These are phyloP conservation scores for Lactarius tabidus DNA, from an alignment of 768 basidiomycete genomes.

Conservation along the genomic window DNA sequence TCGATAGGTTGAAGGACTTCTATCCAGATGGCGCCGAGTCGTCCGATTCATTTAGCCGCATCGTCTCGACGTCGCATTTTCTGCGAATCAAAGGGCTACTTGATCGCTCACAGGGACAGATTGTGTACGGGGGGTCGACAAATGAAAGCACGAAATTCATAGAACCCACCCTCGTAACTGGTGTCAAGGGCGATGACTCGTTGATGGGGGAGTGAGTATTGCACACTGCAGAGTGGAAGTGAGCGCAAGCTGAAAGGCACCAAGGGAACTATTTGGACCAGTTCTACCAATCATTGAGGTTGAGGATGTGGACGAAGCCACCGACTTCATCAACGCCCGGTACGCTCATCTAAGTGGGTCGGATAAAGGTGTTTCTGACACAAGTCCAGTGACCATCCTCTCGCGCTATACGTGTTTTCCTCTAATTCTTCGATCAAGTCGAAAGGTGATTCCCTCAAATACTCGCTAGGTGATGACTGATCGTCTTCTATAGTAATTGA, in stretches of 20 bases:
- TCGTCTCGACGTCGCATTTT: conserved; percentile 53
- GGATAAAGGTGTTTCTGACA: background rate
- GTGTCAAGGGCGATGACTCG: conserved; percentile 59
- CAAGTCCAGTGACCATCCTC: conserved; percentile 57
- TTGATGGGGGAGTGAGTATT: conserved; percentile 68
- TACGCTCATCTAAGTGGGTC: conserved; percentile 24
- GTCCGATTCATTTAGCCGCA: conserved; percentile 45
- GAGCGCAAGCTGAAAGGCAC: background rate
- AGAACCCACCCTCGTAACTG: conserved; percentile 66
- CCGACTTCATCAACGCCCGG: conserved; percentile 61
- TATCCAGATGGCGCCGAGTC: conserved; percentile 45
- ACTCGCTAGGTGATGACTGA: no score
- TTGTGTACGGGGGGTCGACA: conserved; percentile 61
- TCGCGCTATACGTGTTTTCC: conserved; percentile 76
- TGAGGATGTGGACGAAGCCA: conserved; percentile 64
- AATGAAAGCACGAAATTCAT: conserved; percentile 57
- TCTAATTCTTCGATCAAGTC: conserved; percentile 52
- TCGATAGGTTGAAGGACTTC: conserved; percentile 48
- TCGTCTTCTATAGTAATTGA: conserved; percentile 47
- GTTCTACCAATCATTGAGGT: conserved; percentile 72
- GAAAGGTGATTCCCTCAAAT: conserved; percentile 45
- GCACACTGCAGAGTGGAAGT: background rate
- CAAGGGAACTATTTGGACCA: conserved; percentile 82
- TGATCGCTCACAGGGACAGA: conserved; percentile 58
- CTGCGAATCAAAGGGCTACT: conserved; percentile 56